Base-by-base conservation (phyloP, 1,284 basidiomycete species). In the Rhodofomes roseus region DNA sequence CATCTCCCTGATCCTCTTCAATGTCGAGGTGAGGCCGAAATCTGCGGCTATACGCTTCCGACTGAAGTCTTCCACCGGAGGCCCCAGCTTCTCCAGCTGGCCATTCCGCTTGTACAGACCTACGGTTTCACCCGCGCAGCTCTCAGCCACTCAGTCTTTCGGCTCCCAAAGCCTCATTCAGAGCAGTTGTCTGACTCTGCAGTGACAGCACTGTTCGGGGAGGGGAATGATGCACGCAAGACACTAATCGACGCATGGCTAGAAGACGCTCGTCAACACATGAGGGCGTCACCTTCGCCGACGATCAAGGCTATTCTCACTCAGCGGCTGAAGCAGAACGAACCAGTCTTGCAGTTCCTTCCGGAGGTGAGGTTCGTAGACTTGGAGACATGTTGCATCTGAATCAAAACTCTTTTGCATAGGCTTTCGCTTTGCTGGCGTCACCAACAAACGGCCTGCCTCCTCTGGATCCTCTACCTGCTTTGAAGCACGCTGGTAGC, bases 61-160 rank as follows among this genome's bases (percentile, higher is more conserved):
- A n/a, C n/a, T n/a, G 11, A 34, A 5, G 31, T 34, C 31, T 11
- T 34, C 4, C 11, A 34, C 4, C 11, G 4, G 5, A 60, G 58
- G 41, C 18, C 54, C 7, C 62, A 64, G 56, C 60, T 68, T 4
- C 71, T 92, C 11, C 79, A 81, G 64, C 77, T 82, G 37, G 83
- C 91, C 0, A 59, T 90, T 1, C 84, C 87, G 6, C 78, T 90
- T 25, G 79, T 91, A 50, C 73, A 70, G 57, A 77, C 77, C 2
- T 80, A 90, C 65, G 90, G 91, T 9, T 93, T 93, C 71, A 86
- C 89, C 7, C 82, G 89, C 25, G 76, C 83, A 37, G 78, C 88
- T 0, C 78, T 93, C n/a, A 79, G 90, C 1, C 79, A 75, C 52
- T 84, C 90, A 14, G 87, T 82, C 2, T 77, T 89, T 7, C 69